Base-by-base conservation (phyloP, 2,329 filamentous ascomycete species). In the Neopestalotiopsis sp. region DNA sequence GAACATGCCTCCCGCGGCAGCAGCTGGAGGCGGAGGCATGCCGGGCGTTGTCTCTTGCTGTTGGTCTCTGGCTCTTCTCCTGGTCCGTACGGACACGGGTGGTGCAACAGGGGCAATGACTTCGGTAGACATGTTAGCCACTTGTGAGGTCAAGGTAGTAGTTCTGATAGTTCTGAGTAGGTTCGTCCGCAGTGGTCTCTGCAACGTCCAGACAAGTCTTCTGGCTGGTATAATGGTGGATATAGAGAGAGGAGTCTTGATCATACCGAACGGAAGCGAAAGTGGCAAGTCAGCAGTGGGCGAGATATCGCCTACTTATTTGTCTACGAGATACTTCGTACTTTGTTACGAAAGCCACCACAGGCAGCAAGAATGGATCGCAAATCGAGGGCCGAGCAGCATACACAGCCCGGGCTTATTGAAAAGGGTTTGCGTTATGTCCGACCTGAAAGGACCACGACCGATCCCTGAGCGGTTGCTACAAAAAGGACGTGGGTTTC, bases 1-100 rank as follows among this genome's bases (percentile, higher is more conserved):
- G 73, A 99, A 98, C 80, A 88, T 91, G 1, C 45, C 45, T n/a
- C 45, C 45, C 7, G 45, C 45, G 45, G 45, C 45, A 76, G 61
- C 30, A n/a, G 76, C 49, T 80, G 77, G 78, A 76, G 67, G 75
- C 78, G 67, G 78, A 73, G 70, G 77, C 76, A 70, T 17, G 71
- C 66, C n/a, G 68, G 69, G 6, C 79, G 56, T 71, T 78, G 38
- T 32, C 65, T 40, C 5, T 59, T 70, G 71, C 28, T 69, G 77
- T 66, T 78, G 76, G 69, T 81, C 78, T 68, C 80, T 81, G 45
- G 78, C 79, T 70, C 84, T 79, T 74, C 85, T 83, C 34, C 85
- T 84, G 42, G 86, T 84, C 63, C 86, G 77, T 70, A 84, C 79
- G 32, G 82, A 80, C 74, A 76, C 69, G 68, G 76, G 74, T 40